phyloP scores from a whole-genome alignment of 2,329 filamentous ascomycete species.

The Pestalotiopsis sp. region DNA sequence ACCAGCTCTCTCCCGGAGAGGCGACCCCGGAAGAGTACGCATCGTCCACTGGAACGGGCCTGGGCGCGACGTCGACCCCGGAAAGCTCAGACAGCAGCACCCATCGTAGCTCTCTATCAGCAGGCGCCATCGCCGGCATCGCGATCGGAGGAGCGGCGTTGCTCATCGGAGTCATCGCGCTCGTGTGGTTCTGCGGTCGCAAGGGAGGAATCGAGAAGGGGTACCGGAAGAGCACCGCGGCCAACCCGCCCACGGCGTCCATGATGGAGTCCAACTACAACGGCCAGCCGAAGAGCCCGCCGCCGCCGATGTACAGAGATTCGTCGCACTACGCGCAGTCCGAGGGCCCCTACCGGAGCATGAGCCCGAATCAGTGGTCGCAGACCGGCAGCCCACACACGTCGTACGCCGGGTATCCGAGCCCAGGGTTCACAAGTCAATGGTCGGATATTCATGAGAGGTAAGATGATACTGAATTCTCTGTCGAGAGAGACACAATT shows the following conservation, averaged over 20 bases:
- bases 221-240: slow-evolving; percentile 30
- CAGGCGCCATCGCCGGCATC: slow-evolving; percentile 63
- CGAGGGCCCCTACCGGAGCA: slow-evolving; percentile 17
- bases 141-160: slow-evolving; percentile 52
- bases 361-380: slow-evolving; percentile 17
- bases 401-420: slow-evolving; percentile 21
- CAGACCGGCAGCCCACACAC: slow-evolving; percentile 20
- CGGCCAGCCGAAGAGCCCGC: slow-evolving; percentile 19
- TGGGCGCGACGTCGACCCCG: slow-evolving; percentile 20
- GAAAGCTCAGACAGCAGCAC: slow-evolving; percentile 2
- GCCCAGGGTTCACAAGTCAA: slow-evolving; percentile 15
- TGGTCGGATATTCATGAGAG: slow-evolving; percentile 1
- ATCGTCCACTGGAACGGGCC: slow-evolving; percentile 15
- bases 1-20: slow-evolving; percentile 59
- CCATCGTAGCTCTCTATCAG: slow-evolving; percentile 27
- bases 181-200: slow-evolving; percentile 52
- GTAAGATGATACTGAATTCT: not conserved
- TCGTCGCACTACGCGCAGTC: slow-evolving; percentile 17
- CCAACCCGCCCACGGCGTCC: slow-evolving; percentile 9
- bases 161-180: slow-evolving; percentile 41
- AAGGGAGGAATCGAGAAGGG: slow-evolving; percentile 39
- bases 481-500: not conserved
- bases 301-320: slow-evolving; percentile 7
- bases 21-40: slow-evolving; percentile 49
- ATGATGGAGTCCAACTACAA: slow-evolving; percentile 31